Evolutionary conservation across 78 protist genomes (phyloP).

Genomic region (Isochrysis galbana): DNA sequence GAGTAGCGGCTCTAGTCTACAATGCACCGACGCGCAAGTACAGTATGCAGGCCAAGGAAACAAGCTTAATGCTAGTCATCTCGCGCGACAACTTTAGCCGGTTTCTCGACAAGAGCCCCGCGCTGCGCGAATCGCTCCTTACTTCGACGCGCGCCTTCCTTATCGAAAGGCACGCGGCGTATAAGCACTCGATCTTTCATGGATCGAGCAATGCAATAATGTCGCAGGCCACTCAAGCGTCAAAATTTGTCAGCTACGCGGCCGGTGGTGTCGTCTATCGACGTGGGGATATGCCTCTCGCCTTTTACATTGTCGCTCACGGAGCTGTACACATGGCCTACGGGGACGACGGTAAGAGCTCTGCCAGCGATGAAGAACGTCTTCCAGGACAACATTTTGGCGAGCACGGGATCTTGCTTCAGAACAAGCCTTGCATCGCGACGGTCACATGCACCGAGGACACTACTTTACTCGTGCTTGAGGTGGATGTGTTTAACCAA

Average conservation of each 20-base stretch:
- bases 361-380: neutral
- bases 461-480: neutral
- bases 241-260: neutral
- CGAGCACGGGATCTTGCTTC: neutral
- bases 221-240: neutral
- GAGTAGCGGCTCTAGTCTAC: neutral
- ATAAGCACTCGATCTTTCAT: neutral
- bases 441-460: neutral
- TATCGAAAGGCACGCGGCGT: neutral
- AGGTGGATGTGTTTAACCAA: neutral
- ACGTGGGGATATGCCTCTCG: neutral
- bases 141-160: neutral
- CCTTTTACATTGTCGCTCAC: neutral
- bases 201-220: neutral
- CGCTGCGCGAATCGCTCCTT: neutral
- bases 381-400: neutral
- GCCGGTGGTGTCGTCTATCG: neutral
- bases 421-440: neutral
- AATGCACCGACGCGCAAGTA: neutral
- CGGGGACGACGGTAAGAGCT: neutral
- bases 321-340: too few relatives aligned
- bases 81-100: neutral
- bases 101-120: neutral
- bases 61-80: neutral
- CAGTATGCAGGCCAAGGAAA: neutral